Percentiles rank a stretch among this genome's conserved stretches.
These are phyloP conservation scores for Heterobasidion occidentale DNA, from an alignment of 1,284 basidiomycete genomes.

Conservation along the genomic window DNA sequence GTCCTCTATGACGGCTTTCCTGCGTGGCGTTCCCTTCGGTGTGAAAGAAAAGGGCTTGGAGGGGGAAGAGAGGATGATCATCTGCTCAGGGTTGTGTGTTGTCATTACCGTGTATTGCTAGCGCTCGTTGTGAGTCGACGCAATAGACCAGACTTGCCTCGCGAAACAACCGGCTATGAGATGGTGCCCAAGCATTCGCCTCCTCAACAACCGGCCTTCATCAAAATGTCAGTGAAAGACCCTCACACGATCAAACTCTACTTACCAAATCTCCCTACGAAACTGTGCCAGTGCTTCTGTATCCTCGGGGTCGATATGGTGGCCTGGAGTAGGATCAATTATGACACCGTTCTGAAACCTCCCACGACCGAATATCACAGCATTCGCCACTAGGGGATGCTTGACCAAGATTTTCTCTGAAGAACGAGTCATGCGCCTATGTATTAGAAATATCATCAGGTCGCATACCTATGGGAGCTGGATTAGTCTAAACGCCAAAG, in stretches of 20 bases:
- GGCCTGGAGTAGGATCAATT: slow-evolving; percentile 21
- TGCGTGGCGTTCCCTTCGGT: slow-evolving; percentile 22
- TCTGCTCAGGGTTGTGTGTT: slow-evolving; percentile 10
- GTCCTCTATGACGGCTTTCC: slow-evolving; percentile 18
- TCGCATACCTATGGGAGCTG: slow-evolving; percentile 20
- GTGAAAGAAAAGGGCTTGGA: slow-evolving; percentile 23
- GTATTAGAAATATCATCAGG: background rate
- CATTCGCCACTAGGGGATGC: slow-evolving; percentile 17
- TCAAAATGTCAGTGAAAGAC: background rate
- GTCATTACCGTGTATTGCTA: background rate
- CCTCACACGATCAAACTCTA: background rate
- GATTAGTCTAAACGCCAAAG: slow-evolving; percentile 21
- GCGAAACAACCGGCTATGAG: slow-evolving; percentile 30
- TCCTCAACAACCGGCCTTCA: slow-evolving; percentile 26
- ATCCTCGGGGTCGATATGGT: slow-evolving; percentile 18
- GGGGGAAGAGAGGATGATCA: slow-evolving; percentile 20
- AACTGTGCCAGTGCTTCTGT: slow-evolving; percentile 15
- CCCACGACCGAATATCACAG: slow-evolving; percentile 31
- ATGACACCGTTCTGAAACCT: slow-evolving; percentile 26
- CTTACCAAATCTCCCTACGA: slow-evolving; percentile 23
- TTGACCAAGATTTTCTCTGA: slow-evolving; percentile 15
- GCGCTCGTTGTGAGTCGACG: background rate
- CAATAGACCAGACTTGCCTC: slow-evolving; percentile 8
- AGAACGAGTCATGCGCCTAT: background rate
- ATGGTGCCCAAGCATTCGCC: slow-evolving; percentile 28